phyloP scores from a whole-genome alignment of 345 rosid genomes.

The Gossypium stocksii region DNA sequence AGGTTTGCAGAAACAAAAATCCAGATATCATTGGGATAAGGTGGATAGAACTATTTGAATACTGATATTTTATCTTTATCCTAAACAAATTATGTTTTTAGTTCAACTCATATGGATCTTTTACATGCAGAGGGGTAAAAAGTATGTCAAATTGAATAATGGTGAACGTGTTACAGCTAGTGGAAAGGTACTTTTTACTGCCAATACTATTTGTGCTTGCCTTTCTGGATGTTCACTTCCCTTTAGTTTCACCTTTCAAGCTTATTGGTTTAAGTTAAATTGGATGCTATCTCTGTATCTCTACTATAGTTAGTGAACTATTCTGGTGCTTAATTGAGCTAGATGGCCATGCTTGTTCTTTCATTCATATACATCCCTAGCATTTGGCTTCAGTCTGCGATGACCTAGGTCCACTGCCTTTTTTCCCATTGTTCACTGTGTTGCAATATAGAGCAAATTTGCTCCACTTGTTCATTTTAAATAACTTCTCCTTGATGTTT shows the following conservation, averaged over 20 bases:
- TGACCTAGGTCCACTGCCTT: not conserved
- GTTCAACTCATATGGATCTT: conserved; percentile 1
- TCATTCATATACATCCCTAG: not conserved
- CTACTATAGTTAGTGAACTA: not conserved
- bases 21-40: conserved; percentile 91
- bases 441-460: not conserved
- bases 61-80: not conserved
- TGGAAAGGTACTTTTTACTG: conserved; percentile 65
- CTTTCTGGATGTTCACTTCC: conserved; percentile 1
- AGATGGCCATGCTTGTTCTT: not conserved
- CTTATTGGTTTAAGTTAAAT: not conserved
- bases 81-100: not conserved
- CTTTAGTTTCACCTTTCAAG: not conserved
- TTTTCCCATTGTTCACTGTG: not conserved
- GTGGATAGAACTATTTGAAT: conserved; percentile 33
- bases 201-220: not conserved
- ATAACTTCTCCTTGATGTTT: not conserved
- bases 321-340: not conserved
- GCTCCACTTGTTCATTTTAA: not conserved
- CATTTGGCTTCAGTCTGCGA: not conserved
- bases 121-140: conserved; percentile 81
- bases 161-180: conserved; percentile 97
- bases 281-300: not conserved
- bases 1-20: conserved; percentile 76
- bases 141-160: conserved; percentile 85